Evolutionary conservation across 495 filamentous ascomycete species (phyloP), one percentile per base, ranked within the genome.

Genomic region (Hyaloscypha finlandica): DNA sequence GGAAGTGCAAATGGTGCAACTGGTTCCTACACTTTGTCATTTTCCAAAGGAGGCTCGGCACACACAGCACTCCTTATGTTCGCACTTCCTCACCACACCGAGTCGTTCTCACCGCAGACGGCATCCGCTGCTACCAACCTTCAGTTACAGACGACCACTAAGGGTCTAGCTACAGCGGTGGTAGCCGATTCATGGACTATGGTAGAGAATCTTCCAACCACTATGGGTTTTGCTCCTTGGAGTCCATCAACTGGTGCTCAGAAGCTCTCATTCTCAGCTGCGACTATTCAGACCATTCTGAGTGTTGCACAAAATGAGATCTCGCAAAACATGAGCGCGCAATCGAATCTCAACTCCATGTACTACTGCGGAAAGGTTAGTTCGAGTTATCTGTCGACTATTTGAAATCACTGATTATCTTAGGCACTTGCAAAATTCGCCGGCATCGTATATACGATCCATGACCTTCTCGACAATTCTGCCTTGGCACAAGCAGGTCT

Each of bases 361-460:
- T 99, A 99, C 77, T 99, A 91, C 74, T 89, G 90, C 68, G 94
- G 94, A 69, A 99, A 99, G 81, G 88, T 84, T 73, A 9, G n/a
- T 19, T 16, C 20, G 9, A 62, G 63, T 65, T 32, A 22, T 20
- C 20, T 33, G n/a, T 60, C 14, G n/a, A 42, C 25, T 60, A 8
- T 32, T 59, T 16, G 4, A 60, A 16, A 9, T 57, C 8, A 16
- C 33, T 63, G 25, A 52, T 19, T 3, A n/a, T 25, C 45, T 39
- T 42, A 89, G 85, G 92, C 89, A 0, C 78, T 97, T 9, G 91
- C 90, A 69, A 97, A 97, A 73, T 96, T 95, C 75, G 94, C 93
- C 4, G 81, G 78, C 16, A 79, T 95, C 29, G 79, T 91, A 51
- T 89, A 91, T 74, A 86, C 88, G 0, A 80, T 91, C 29, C 81